Percentiles rank a stretch among this genome's conserved stretches.
These are phyloP conservation scores for Coemansia nantahalensis DNA, from an alignment of 192 early-diverging fungal species.

Conservation along the genomic window DNA sequence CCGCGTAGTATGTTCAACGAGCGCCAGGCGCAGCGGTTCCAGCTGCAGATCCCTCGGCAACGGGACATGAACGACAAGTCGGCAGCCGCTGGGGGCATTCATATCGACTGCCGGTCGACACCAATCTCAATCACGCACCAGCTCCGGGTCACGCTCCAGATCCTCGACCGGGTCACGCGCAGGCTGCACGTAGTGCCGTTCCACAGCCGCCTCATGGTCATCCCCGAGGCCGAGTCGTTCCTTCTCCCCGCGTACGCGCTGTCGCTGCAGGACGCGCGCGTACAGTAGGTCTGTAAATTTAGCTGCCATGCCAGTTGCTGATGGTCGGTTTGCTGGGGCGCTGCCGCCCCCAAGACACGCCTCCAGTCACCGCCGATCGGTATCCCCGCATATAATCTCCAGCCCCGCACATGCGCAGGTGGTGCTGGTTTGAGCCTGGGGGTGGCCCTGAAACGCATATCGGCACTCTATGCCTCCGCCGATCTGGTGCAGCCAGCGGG, in stretches of 20 bases:
- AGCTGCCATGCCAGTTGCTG: no score
- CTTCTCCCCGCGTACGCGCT: constrained; percentile 29
- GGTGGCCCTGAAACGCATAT: no score
- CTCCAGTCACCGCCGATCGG: no score
- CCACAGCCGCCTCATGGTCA: constrained; percentile 20
- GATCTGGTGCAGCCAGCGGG: no score
- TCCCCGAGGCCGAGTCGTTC: constrained; percentile 38
- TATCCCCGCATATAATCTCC: no score
- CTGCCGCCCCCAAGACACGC: no score
- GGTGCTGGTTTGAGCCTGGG: no score
- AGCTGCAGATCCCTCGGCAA: constrained; percentile 17
- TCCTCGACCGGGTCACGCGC: constrained; percentile 13
- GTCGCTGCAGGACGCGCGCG: constrained; percentile 25
- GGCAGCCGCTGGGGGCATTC: constrained; percentile 11
- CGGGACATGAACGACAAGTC: constrained; percentile 1
- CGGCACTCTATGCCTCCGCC: no score
- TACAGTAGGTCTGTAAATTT: constrained; percentile 19
- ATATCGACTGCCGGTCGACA: constrained; percentile 41
- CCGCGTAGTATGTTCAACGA: constrained; percentile 33
- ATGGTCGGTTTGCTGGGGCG: no score
- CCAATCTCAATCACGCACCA: constrained; percentile 30
- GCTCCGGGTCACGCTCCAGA: constrained; percentile 16
- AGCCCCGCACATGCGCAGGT: no score
- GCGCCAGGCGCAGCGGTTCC: constrained; percentile 6
- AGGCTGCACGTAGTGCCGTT: constrained; percentile 38